Evolutionary conservation across 768 basidiomycete genomes (phyloP).

Genomic region (Suillus ampliporus): DNA sequence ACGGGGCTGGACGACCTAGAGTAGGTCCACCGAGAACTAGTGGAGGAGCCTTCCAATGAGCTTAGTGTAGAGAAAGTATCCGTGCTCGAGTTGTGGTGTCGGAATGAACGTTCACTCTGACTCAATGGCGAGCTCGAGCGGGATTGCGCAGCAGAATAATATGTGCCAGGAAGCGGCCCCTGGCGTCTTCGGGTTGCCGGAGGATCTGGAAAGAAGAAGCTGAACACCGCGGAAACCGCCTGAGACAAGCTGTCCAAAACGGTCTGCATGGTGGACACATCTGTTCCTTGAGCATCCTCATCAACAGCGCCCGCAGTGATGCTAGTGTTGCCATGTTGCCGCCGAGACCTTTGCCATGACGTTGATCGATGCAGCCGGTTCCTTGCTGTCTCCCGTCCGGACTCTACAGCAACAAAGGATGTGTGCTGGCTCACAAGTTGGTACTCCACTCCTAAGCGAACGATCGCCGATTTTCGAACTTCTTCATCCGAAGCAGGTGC

Average conservation of each 20-base stretch:
- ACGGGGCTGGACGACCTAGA: constrained; percentile 29
- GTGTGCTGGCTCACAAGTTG: constrained; percentile 58
- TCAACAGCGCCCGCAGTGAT: not conserved
- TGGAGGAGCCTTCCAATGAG: constrained; percentile 46
- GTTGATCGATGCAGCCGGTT: constrained; percentile 3
- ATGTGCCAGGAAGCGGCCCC: constrained; percentile 26
- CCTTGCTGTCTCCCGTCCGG: constrained; percentile 29
- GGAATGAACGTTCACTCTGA: constrained; percentile 13
- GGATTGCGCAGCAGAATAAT: constrained; percentile 29
- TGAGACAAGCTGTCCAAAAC: constrained; percentile 25
- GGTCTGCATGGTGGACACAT: constrained; percentile 19
- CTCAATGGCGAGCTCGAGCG: constrained; percentile 15
- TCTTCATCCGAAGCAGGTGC: constrained; percentile 35
- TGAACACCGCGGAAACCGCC: constrained; percentile 23
- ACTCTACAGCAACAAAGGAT: constrained; percentile 60
- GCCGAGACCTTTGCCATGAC: constrained; percentile 26
- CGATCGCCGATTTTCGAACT: constrained; percentile 49
- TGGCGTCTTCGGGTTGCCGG: constrained; percentile 8
- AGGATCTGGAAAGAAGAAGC: constrained; percentile 10
- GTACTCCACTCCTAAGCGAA: constrained; percentile 56
- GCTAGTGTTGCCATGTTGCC: not conserved
- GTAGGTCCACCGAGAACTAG: constrained; percentile 41
- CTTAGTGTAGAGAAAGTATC: constrained; percentile 54
- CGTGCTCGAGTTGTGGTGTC: constrained; percentile 35
- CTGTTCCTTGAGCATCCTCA: not conserved